These are phyloP conservation scores for Pachyrhizus erosus DNA, from an alignment of 306 rosid species.

Conservation along the genomic window DNA sequence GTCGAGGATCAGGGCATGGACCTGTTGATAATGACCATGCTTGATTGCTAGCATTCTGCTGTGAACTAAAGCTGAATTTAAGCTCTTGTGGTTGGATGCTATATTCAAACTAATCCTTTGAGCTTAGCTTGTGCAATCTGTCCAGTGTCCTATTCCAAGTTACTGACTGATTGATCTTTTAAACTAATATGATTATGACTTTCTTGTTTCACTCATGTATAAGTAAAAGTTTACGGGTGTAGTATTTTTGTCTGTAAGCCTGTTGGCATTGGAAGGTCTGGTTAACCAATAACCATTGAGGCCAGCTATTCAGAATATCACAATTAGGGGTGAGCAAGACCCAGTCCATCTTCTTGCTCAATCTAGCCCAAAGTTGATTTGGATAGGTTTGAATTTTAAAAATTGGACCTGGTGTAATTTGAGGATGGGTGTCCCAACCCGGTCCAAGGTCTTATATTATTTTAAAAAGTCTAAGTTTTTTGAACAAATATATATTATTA, in stretches of 20 bases:
- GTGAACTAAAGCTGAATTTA: background rate
- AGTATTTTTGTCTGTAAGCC: slow-evolving; percentile 29
- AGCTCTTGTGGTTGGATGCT: slow-evolving; percentile 3
- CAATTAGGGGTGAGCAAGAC: too few relatives aligned
- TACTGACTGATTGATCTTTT: slow-evolving; percentile 26
- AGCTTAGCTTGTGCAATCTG: background rate
- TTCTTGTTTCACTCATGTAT: slow-evolving; percentile 22
- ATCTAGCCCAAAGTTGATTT: too few relatives aligned
- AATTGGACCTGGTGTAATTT: too few relatives aligned
- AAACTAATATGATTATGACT: slow-evolving; percentile 17
- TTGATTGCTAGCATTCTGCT: background rate
- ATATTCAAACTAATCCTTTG: slow-evolving; percentile 1
- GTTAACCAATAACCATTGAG: slow-evolving; percentile 31
- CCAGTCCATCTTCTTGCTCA: too few relatives aligned
- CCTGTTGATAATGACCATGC: background rate
- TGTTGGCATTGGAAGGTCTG: slow-evolving; percentile 34
- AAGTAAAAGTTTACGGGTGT: slow-evolving; percentile 7
- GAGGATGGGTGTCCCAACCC: too few relatives aligned
- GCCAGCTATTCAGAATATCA: slow-evolving; percentile 35
- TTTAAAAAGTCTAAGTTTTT: too few relatives aligned
- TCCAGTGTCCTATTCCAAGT: slow-evolving; percentile 18
- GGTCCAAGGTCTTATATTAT: too few relatives aligned
- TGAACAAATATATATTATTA: too few relatives aligned
- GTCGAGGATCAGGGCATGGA: background rate
- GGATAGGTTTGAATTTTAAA: too few relatives aligned